A percentile compares a stretch with the other conserved stretches of the same genome.
phyloP scores from a whole-genome alignment of 257 asterid genomes.

The Osmanthus fragrans region DNA sequence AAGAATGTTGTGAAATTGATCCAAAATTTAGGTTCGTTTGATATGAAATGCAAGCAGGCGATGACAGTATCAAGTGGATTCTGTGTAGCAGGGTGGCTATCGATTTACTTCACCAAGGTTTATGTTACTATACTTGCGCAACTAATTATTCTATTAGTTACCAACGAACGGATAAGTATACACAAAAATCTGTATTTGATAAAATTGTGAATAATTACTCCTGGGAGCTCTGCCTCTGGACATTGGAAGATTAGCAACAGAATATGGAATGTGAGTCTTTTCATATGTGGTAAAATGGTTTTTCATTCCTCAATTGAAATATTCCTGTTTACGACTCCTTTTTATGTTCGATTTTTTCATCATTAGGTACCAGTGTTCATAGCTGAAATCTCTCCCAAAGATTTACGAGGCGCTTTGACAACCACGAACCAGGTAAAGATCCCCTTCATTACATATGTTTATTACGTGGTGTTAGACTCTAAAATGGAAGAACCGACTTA shows the following conservation, averaged over 20 bases:
- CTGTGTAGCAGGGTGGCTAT: constrained; percentile 83
- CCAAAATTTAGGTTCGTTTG: constrained; percentile 8
- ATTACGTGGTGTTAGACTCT: too few relatives aligned
- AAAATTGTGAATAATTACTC: constrained; percentile 18
- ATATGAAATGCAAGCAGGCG: constrained; percentile 59
- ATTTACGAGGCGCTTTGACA: constrained; percentile 83
- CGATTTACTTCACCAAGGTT: constrained; percentile 84
- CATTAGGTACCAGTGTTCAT: constrained; percentile 83
- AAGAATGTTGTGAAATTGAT: not conserved
- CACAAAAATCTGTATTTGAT: constrained; percentile 20
- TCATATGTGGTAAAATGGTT: constrained; percentile 65
- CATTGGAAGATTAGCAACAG: constrained; percentile 83
- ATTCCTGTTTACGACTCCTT: too few relatives aligned
- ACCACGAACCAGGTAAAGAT: constrained; percentile 74
- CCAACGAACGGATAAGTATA: not conserved
- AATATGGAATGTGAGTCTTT: constrained; percentile 95
- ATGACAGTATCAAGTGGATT: constrained; percentile 72
- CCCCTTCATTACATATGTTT: not conserved
- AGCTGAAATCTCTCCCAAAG: constrained; percentile 89
- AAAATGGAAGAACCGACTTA: not conserved
- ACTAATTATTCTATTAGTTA: not conserved
- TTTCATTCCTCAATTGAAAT: not conserved
- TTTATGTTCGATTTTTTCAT: not conserved
- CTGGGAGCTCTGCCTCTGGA: constrained; percentile 64
- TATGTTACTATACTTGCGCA: not conserved